Base-by-base conservation (phyloP, 352 stramenopile genomes). In the Globisporangium canariense region DNA sequence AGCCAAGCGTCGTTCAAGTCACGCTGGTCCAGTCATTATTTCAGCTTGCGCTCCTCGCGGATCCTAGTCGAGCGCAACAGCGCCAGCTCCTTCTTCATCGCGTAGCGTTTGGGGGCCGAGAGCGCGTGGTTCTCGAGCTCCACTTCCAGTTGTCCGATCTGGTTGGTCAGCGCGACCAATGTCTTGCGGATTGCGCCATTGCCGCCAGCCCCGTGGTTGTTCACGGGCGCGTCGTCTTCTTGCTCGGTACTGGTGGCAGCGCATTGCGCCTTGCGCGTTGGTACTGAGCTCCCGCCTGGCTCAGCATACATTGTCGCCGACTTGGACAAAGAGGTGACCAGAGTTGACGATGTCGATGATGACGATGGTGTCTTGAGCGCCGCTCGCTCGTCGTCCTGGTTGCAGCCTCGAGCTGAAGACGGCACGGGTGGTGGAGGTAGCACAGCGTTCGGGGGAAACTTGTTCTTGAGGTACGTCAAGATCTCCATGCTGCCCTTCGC, bases 81-180 rank as follows among this genome's bases (percentile, higher is more conserved):
- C 9, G 85, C 85, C 16, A 96, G 62, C 47, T 94, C 78, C 65
- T 94, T 96, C 71, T 92, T 93, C 38, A 96, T 57, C 36, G 85
- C 84, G 46, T 90, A 94, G 22, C 79, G 83, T 60, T 94, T 96
- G 2, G 83, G 65, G 2, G 68, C 83, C 13, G 83, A 93, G 7
- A 95, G 62, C 8, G 78, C 62, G 22, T 77, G 76, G 51, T 73
- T 73, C 49, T 95, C 87, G 32, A 95, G 74, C 62, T 90, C 71
- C 7, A 34, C n/a, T 43, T 92, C 81, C 28, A 93, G 71, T 18
- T 74, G 52, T 11, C 67, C 65, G 56, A 95, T 93, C 46, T 86
- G 69, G 5, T 50, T 43, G 5, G 60, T 69, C 32, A 89, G 68
- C 20, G 74, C 66, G 7, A 58, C 60, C 8, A 81, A 18, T 43